Evolutionary conservation across 768 basidiomycete genomes (phyloP), one percentile per base, ranked within the genome.

Genomic region (Nevesoporus exiguus): DNA sequence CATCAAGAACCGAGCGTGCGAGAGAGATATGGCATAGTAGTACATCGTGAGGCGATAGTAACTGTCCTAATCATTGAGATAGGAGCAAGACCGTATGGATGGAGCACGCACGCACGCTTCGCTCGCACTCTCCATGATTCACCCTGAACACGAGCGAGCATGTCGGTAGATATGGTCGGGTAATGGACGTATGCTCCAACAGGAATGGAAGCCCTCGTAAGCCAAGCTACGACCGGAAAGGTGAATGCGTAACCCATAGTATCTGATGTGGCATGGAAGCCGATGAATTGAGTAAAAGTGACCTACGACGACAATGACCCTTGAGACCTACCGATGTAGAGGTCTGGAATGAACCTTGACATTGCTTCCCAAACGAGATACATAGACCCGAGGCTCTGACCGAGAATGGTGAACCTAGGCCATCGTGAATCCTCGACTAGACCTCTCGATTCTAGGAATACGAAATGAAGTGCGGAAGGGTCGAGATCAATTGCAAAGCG

Each of bases 181-280:
- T 97, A 99, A 70, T 99, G 97, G 10, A 93, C 83, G 62, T 98
- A 99, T 27, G 93, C 89, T 9, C 89, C 93, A 22, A 96, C 79
- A 3, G 90, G 85, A 37, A 92, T 77, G 15, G 76, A 66, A 15
- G 82, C 78, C 43, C 60, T 60, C 19, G 69, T 69, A 2, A 96
- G 64, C 48, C 83, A 71, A 0, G 80, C 72, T 8, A 94, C 85
- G 29, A 89, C 73, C 17, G 87, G 92, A 69, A 91, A 93, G 2
- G 93, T 92, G 66, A 98, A 98, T 0, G 94, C 93, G 62, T 94
- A 97, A 27, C 97, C 97, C 95, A 98, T 98, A 0, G 94, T 93
- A 67, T 99, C 96, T 97, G 61, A 13, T 3, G 41, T 43, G 37
- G 39, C 21, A 19, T 24, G 22, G 47, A 39, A 24, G n/a, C 47